phyloP scores from a whole-genome alignment of 495 filamentous ascomycete genomes.

The Hypomontagnella submonticulosa region DNA sequence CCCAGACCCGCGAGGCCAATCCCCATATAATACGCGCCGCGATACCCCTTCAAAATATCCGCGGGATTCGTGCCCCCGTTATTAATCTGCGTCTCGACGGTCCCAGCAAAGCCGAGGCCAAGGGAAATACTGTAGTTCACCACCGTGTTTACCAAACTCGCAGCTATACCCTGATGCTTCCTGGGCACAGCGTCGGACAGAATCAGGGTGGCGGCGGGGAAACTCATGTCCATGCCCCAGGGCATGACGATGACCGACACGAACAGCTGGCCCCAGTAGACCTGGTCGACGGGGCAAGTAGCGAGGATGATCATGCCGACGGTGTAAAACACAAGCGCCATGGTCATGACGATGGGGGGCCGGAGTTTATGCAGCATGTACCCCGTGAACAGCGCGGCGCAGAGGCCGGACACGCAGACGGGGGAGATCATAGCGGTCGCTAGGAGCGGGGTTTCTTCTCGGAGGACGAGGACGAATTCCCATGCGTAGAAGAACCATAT shows the following conservation, averaged over 20 bases:
- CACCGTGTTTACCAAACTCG: constrained; percentile 56
- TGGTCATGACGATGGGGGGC: constrained; percentile 60
- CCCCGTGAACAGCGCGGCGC: constrained; percentile 62
- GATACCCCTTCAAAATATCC: constrained; percentile 53
- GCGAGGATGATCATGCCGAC: constrained; percentile 58
- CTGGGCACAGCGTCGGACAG: constrained; percentile 53
- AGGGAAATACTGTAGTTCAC: constrained; percentile 60
- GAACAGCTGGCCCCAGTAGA: constrained; percentile 58
- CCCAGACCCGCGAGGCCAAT: constrained; percentile 49
- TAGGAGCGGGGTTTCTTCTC: constrained; percentile 56
- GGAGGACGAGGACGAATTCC: constrained; percentile 63
- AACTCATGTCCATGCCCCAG: constrained; percentile 65
- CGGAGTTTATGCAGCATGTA: constrained; percentile 55
- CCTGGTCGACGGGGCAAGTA: constrained; percentile 61
- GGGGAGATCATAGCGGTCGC: constrained; percentile 60
- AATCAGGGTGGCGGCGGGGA: constrained; percentile 54
- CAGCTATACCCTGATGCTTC: constrained; percentile 58
- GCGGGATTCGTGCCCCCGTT: constrained; percentile 43
- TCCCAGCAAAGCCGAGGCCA: constrained; percentile 61
- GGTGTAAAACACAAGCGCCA: constrained; percentile 61
- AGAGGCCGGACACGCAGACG: constrained; percentile 57
- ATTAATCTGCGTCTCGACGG: constrained; percentile 54
- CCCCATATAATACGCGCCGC: constrained; percentile 50
- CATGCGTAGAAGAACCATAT: constrained; percentile 69
- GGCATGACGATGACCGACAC: constrained; percentile 59